Evolutionary conservation across 75 land plant genomes (phyloP), one percentile per base, ranked within the genome.

Genomic region (Picea sitchensis): DNA sequence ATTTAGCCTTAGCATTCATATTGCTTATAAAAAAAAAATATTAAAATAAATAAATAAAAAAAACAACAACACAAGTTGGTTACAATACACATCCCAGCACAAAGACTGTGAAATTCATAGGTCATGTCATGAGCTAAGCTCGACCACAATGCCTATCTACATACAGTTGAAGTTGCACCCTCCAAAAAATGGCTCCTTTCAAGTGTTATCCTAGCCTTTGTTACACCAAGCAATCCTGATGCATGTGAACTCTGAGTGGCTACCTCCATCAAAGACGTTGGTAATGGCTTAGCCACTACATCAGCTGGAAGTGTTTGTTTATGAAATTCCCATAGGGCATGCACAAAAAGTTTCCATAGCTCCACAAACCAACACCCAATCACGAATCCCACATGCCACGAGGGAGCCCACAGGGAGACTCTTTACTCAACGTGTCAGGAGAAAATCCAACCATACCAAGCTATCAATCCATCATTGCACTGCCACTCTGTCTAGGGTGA

Each of bases 41-140:
- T 26, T 26, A 26, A 26, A 26, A 26, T 26, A 26, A 26, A 26
- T 26, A 26, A 26, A 26, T 0, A 26, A 26, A 26, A 26, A 26
- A 0, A 26, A 26, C 26, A 26, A 26, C 26, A 26, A 26, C 26
- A 26, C 26, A 26, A 26, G 26, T 26, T 26, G 26, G 26, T 26
- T 26, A 26, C 26, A 26, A 26, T 26, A 26, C 26, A 26, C 26
- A 26, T 26, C 26, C 26, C 99, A 78, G 98, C 99, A 89, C 98
- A 95, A 71, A 98, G 90, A 84, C 91, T 90, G 77, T 96, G 98
- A 78, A 90, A 98, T 80, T 98, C 99, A 82, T 94, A 88, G 15
- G 99, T 98, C 88, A 98, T 93, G 73, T 98, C 99, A 90, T 98
- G 92, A 79, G 99, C 99, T 75, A 98, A 94, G 84, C 82, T 89